Conservation (phyloP, 345 rosid genomes). For the Viola odorata region DNA sequence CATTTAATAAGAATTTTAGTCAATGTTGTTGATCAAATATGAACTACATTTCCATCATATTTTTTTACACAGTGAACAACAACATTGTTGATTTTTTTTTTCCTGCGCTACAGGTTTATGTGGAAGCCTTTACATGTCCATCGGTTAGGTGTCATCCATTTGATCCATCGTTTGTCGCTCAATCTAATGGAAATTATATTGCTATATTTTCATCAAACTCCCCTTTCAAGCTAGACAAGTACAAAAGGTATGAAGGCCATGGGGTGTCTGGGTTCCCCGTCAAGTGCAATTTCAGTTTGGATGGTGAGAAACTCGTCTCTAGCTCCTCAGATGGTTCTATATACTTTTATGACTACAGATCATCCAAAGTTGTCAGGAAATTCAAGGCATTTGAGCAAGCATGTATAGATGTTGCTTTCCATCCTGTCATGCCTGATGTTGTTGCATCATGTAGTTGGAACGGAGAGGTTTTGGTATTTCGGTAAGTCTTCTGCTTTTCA, state of each 20-base stretch:
- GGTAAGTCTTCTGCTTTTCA: slow-evolving; percentile 5
- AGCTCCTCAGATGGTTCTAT: slow-evolving; percentile 78
- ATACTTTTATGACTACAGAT: slow-evolving; percentile 44
- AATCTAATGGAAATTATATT: slow-evolving; percentile 83
- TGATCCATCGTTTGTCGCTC: slow-evolving; percentile 64
- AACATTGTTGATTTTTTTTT: background rate
- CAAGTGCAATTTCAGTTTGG: slow-evolving; percentile 70
- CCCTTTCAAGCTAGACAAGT: slow-evolving; percentile 83
- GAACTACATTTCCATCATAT: too few species aligned
- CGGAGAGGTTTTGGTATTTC: slow-evolving; percentile 54
- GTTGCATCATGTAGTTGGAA: slow-evolving; percentile 75
- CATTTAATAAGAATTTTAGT: too few species aligned
- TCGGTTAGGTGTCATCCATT: slow-evolving; percentile 60
- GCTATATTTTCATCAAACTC: slow-evolving; percentile 71
- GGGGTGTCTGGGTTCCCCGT: slow-evolving; percentile 79
- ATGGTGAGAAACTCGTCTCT: slow-evolving; percentile 57
- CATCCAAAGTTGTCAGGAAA: slow-evolving; percentile 46
- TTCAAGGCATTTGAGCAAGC: slow-evolving; percentile 63
- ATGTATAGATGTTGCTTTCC: slow-evolving; percentile 60
- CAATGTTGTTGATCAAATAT: too few species aligned
- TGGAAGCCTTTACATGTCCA: slow-evolving; percentile 82
- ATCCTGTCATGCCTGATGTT: slow-evolving; percentile 54
- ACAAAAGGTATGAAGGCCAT: slow-evolving; percentile 61
- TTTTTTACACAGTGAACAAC: too few species aligned
- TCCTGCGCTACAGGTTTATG: slow-evolving; percentile 47